Conservation (phyloP, 2,329 filamentous ascomycete genomes). For the Beauveria sp. region DNA sequence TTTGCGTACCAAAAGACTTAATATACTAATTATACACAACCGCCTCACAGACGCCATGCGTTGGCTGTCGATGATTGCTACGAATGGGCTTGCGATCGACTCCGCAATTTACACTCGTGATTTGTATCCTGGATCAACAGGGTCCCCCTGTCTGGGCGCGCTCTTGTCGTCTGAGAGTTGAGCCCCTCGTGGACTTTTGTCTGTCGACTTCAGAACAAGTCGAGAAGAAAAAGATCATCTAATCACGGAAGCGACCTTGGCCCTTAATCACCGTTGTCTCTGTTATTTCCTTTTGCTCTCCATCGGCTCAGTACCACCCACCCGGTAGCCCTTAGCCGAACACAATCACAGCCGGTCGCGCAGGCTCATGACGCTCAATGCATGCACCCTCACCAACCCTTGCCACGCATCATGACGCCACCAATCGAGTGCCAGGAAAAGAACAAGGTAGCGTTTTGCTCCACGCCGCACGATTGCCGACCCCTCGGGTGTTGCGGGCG, state of each 20-base stretch:
- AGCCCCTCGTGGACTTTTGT: background rate
- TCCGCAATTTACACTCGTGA: background rate
- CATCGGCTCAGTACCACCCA: background rate
- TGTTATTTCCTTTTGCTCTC: background rate
- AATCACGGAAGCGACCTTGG: too few species aligned
- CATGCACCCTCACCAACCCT: background rate
- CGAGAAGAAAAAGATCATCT: too few species aligned
- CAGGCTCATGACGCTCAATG: background rate
- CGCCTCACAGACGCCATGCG: too few species aligned
- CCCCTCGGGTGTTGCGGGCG: too few species aligned
- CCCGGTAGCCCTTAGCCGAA: background rate
- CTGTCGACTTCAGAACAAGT: background rate
- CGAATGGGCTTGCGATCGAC: background rate
- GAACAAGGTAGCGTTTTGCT: too few species aligned
- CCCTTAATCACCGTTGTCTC: background rate
- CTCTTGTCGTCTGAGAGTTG: background rate
- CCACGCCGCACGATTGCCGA: too few species aligned
- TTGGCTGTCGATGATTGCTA: background rate
- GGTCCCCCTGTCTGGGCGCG: background rate
- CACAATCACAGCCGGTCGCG: background rate
- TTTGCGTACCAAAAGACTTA: background rate
- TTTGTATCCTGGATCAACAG: background rate
- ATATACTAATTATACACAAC: background rate
- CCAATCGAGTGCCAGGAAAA: too few species aligned
- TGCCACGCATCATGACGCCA: too few species aligned